Evolutionary conservation across 345 rosid genomes (phyloP).

Genomic region (Limnanthes douglasii): DNA sequence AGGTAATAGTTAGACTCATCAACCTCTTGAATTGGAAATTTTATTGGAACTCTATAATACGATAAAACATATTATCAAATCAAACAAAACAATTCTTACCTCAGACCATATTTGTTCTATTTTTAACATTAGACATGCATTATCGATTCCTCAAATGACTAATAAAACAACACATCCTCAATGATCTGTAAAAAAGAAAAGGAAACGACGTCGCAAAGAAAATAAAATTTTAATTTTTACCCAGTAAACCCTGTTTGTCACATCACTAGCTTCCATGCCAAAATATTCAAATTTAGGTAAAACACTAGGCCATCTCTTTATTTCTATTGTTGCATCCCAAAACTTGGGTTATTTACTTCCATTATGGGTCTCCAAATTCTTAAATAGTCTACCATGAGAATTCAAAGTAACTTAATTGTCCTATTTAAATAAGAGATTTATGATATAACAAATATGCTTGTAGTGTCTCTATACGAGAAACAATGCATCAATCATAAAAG

Average conservation of each 20-base stretch:
- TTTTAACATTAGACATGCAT: background rate
- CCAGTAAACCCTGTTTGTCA: constrained; percentile 81
- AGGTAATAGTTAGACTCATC: constrained; percentile 47
- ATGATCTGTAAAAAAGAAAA: background rate
- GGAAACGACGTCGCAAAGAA: constrained; percentile 58
- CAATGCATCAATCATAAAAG: constrained; percentile 68
- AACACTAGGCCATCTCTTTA: constrained; percentile 7
- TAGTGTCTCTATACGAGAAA: constrained; percentile 35
- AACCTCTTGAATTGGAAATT: constrained; percentile 47
- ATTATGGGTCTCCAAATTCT: constrained; percentile 14
- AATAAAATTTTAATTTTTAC: constrained; percentile 60
- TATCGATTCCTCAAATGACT: background rate
- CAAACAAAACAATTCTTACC: background rate
- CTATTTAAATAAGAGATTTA: constrained; percentile 47
- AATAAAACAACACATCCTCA: background rate
- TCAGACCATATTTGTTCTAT: background rate
- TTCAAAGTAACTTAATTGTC: constrained; percentile 80
- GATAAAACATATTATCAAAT: constrained; percentile 60
- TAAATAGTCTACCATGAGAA: constrained; percentile 47
- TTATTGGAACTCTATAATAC: constrained; percentile 74
- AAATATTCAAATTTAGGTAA: constrained; percentile 58
- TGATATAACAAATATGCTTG: constrained; percentile 17
- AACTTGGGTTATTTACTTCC: constrained; percentile 7
- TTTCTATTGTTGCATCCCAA: constrained; percentile 10
- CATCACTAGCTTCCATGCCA: constrained; percentile 46